Evolutionary conservation across 1,139 yeast species (phyloP).

Genomic region (Hanseniaspora sp.): DNA sequence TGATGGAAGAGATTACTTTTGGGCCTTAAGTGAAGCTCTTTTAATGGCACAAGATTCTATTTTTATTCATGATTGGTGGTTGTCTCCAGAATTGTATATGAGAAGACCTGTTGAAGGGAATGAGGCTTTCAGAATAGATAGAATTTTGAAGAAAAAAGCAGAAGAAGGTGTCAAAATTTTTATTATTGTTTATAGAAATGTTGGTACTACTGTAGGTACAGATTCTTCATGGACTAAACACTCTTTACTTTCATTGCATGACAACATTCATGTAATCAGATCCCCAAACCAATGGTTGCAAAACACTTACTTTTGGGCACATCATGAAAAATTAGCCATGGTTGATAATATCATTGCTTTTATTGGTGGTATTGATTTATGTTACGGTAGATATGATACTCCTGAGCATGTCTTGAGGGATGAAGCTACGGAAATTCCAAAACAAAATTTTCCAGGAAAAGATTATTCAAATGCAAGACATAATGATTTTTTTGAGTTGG

Average conservation of each 20-base stretch:
- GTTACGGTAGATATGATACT: slow-evolving; percentile 92
- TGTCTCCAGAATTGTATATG: slow-evolving; percentile 83
- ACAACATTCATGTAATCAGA: slow-evolving; percentile 78
- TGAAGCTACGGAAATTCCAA: slow-evolving; percentile 44
- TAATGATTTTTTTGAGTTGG: slow-evolving; percentile 69
- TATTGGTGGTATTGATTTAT: slow-evolving; percentile 89
- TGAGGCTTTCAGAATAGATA: slow-evolving; percentile 85
- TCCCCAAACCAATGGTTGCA: slow-evolving; percentile 93
- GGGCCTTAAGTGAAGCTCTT: slow-evolving; percentile 89
- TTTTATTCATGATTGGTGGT: slow-evolving; percentile 98
- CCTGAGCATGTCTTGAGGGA: slow-evolving; percentile 88
- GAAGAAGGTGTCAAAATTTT: slow-evolving; percentile 90
- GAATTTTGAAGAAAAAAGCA: slow-evolving; percentile 80
- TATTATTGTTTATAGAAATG: slow-evolving; percentile 89
- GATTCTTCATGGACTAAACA: slow-evolving; percentile 93
- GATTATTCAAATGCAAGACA: slow-evolving; percentile 95
- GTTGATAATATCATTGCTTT: slow-evolving; percentile 84
- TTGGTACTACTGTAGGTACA: slow-evolving; percentile 83
- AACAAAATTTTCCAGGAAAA: slow-evolving; percentile 87
- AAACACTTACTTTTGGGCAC: slow-evolving; percentile 96
- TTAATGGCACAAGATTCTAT: slow-evolving; percentile 91
- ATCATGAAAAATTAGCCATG: slow-evolving; percentile 85
- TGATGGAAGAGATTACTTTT: slow-evolving; percentile 90
- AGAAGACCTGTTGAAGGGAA: slow-evolving; percentile 92
- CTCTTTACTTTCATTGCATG: slow-evolving; percentile 72